Evolutionary conservation across 1,284 basidiomycete genomes (phyloP).

Genomic region (Schizophyllum commune): DNA sequence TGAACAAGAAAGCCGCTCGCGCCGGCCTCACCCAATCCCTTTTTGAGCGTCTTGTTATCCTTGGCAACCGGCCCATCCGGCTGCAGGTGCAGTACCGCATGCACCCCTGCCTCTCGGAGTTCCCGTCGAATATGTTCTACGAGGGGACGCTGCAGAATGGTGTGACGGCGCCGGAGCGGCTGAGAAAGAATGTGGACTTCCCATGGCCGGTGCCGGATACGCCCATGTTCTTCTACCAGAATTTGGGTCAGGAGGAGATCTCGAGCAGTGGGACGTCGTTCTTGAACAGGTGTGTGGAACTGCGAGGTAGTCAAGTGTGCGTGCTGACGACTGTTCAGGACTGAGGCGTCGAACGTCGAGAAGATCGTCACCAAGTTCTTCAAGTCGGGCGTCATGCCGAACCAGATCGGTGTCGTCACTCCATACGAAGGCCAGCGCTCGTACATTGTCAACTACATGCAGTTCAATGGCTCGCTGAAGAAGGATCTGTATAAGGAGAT

Average conservation of each 20-base stretch:
- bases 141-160: constrained; percentile 99
- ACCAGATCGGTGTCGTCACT: constrained; percentile 97
- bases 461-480: constrained; percentile 95
- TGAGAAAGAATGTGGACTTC: constrained; percentile 97
- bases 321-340: too few relatives aligned
- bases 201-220: constrained; percentile 98
- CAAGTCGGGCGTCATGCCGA: constrained; percentile 94
- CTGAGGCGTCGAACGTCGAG: constrained; percentile 97
- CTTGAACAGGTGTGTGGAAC: constrained; percentile 84
- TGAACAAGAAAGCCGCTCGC: constrained; percentile 99
- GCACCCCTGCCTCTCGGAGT: constrained; percentile 99
- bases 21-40: constrained; percentile 96
- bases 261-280: constrained; percentile 98
- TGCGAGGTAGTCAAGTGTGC: too few relatives aligned
- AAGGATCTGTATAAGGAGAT: constrained; percentile 99
- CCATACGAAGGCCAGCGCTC: constrained; percentile 99
- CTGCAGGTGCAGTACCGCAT: constrained; percentile 99
- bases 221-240: constrained; percentile 99
- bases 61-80: constrained; percentile 94
- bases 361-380: constrained; percentile 99
- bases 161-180: constrained; percentile 94
- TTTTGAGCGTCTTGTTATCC: constrained; percentile 93
- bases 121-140: constrained; percentile 99
- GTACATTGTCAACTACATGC: constrained; percentile 99
- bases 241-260: constrained; percentile 97